These are phyloP conservation scores for Pneumocystis jirovecii DNA, from an alignment of 1,139 yeast genomes.

Conservation along the genomic window DNA sequence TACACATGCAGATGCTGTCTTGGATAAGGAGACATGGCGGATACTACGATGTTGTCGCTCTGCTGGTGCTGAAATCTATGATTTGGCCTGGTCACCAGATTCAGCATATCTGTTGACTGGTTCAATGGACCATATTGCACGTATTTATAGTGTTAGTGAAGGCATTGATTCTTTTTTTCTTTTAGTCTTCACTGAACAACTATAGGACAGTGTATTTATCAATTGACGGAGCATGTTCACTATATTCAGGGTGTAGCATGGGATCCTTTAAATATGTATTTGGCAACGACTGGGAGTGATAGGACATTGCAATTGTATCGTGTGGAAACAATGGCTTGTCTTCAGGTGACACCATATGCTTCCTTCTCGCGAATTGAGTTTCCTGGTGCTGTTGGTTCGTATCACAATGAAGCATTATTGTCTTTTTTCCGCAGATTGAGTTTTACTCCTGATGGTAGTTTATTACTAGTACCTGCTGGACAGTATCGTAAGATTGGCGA, in stretches of 20 bases:
- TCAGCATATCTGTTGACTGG: constrained; percentile 66
- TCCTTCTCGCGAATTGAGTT: constrained; percentile 16
- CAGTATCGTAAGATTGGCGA: constrained; percentile 28
- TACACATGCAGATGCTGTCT: constrained; percentile 32
- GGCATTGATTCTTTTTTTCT: constrained; percentile 4
- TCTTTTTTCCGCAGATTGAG: constrained; percentile 76
- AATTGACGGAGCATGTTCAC: constrained; percentile 62
- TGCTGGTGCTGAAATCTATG: constrained; percentile 62
- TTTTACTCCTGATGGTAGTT: constrained; percentile 79
- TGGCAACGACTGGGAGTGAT: constrained; percentile 86
- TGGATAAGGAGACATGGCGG: constrained; percentile 59
- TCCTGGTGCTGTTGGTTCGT: constrained; percentile 27
- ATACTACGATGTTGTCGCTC: constrained; percentile 42
- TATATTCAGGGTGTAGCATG: constrained; percentile 92
- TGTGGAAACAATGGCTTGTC: constrained; percentile 20
- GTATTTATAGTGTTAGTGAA: constrained; percentile 42
- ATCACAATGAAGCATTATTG: constrained; percentile 74
- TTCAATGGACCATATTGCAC: constrained; percentile 72
- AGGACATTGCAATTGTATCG: constrained; percentile 57
- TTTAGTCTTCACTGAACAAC: neutral
- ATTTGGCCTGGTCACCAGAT: constrained; percentile 83
- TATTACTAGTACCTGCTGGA: constrained; percentile 76
- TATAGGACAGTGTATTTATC: constrained; percentile 41
- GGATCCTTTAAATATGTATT: constrained; percentile 70
- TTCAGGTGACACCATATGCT: constrained; percentile 25